Conservation (phyloP, 2,329 filamentous ascomycete species). For the Tolypocladium sp. region DNA sequence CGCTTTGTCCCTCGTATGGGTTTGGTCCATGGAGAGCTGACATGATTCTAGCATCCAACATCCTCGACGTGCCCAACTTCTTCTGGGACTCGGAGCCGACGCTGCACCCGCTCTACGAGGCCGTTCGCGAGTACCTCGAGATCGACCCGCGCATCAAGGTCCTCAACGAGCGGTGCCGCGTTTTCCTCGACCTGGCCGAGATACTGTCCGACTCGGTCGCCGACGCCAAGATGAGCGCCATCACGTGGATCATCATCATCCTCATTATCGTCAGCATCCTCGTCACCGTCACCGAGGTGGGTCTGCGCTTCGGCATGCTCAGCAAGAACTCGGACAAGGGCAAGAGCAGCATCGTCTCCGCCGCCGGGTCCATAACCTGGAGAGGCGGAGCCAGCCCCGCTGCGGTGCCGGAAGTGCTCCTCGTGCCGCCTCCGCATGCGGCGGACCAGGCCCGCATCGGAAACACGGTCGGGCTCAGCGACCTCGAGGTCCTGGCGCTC, state of each 20-base stretch:
- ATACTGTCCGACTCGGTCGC: constrained; percentile 88
- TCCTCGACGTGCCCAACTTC: constrained; percentile 92
- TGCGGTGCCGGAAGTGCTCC: constrained; percentile 8
- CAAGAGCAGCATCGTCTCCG: constrained; percentile 5
- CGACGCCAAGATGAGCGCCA: constrained; percentile 88
- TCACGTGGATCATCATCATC: constrained; percentile 97
- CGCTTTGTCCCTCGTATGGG: background rate
- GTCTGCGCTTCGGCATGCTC: constrained; percentile 74
- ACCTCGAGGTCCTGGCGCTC: constrained; percentile 24
- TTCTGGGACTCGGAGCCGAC: constrained; percentile 98
- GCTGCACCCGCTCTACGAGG: constrained; percentile 85
- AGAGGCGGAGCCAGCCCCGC: constrained; percentile 5
- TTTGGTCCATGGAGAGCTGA: background rate
- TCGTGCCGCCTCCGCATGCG: constrained; percentile 6
- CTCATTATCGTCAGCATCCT: constrained; percentile 86
- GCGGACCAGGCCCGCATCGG: background rate
- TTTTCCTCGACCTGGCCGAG: constrained; percentile 93
- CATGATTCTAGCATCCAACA: constrained; percentile 66
- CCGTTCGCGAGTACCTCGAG: constrained; percentile 93
- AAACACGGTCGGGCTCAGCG: constrained; percentile 11
- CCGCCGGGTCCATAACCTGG: constrained; percentile 8
- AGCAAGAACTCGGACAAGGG: constrained; percentile 13
- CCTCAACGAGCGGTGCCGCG: constrained; percentile 90
- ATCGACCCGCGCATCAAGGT: constrained; percentile 95
- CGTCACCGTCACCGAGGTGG: constrained; percentile 84